Evolutionary conservation across 495 filamentous ascomycete species (phyloP).

Genomic region (Xylaria flabelliformis): DNA sequence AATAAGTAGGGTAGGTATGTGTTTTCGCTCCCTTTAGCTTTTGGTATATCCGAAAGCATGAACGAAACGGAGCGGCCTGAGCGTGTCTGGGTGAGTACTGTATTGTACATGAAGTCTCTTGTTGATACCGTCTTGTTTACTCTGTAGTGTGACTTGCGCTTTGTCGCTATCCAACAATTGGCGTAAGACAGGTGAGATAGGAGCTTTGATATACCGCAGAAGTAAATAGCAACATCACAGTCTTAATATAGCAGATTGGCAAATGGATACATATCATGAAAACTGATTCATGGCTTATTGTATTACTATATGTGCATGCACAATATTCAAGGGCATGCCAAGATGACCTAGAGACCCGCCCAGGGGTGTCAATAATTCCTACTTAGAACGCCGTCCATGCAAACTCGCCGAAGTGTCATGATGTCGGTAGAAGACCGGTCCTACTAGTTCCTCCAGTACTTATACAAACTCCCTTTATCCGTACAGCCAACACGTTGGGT

Average conservation of each 20-base stretch:
- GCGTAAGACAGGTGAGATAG: constrained; percentile 15
- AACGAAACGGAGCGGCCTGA: not conserved
- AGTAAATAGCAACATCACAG: not conserved
- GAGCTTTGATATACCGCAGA: not conserved
- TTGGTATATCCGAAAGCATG: not conserved
- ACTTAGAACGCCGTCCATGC: constrained; percentile 6
- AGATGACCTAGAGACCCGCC: not conserved
- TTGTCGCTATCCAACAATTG: not conserved
- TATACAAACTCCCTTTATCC: constrained; percentile 14
- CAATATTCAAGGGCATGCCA: not conserved
- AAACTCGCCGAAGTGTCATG: not conserved
- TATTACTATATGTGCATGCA: constrained; percentile 1
- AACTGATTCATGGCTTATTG: not conserved
- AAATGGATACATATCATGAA: not conserved
- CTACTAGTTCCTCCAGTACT: not conserved
- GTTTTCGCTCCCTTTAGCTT: not conserved
- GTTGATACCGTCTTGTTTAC: constrained; percentile 5
- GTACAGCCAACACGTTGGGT: constrained; percentile 2
- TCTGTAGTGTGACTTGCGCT: not conserved
- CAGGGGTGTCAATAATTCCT: not conserved
- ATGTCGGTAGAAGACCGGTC: not conserved
- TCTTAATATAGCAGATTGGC: not conserved
- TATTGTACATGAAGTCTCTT: not conserved
- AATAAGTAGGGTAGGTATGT: constrained; percentile 28
- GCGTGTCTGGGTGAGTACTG: constrained; percentile 11